Evolutionary conservation across 2,329 filamentous ascomycete species (phyloP), one percentile per base, ranked within the genome.

Genomic region (Paramyrothecium sp.): DNA sequence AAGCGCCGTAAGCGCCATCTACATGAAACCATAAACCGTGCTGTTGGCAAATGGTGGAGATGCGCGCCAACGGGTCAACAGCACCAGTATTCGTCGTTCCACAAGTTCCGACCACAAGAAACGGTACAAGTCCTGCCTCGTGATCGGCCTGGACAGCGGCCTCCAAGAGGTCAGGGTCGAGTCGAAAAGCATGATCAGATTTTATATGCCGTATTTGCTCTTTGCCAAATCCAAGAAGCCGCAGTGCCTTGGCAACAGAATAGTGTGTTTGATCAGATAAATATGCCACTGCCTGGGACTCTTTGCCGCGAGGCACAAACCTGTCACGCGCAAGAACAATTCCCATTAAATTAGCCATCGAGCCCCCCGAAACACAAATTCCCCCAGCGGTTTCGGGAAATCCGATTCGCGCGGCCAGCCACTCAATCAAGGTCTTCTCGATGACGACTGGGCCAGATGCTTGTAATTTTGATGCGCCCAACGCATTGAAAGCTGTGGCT

Each of bases 271-370:
- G 58, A 17, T 60, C 60, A 21, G 61, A 61, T n/a, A 57, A 22
- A n/a, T 62, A 63, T 13, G 59, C 58, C 7, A 63, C 58, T 17
- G 51, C 61, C 13, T 33, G 47, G 17, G 38, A 22, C n/a, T 49
- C 30, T 20, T 66, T 21, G 2, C 60, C 58, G 2, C 19, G 58
- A 8, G 57, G 57, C 2, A 68, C 53, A 22, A 53, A 55, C 0
- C 54, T 55, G 48, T 68, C 64, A 0, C 65, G 59, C 1, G 66
- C 62, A 2, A 65, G 47, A 2, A 65, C 56, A 17, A 68, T 60
- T 1, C 58, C 66, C 55, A 63, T 62, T 33, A 68, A 19, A 46
- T 68, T 68, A 20, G 62, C 66, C 58, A 68, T 65, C n/a, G 63
- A 64, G 4, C 64, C 66, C 2, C 65, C 66, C 1, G 65, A 68